Conservation (phyloP, 2,329 filamentous ascomycete genomes). For the Aspergillus luchuensis region DNA sequence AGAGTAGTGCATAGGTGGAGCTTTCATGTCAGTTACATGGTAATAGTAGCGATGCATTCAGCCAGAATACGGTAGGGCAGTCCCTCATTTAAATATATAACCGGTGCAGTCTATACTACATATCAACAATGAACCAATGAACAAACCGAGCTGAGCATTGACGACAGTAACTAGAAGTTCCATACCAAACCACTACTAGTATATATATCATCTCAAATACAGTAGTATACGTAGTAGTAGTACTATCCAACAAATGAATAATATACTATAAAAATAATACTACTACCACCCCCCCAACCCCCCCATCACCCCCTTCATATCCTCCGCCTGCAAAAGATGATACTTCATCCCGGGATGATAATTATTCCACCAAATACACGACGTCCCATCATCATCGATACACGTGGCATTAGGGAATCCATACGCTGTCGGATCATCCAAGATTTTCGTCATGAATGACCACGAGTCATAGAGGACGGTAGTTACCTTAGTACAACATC, state of each 20-base stretch:
- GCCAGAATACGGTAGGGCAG: neutral
- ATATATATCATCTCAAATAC: neutral
- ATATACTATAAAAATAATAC: too few relatives aligned
- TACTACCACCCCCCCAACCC: conserved; percentile 30
- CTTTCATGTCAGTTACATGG: neutral
- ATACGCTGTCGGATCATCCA: conserved; percentile 30
- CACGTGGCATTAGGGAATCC: conserved; percentile 33
- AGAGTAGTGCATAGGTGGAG: neutral
- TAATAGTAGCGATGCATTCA: neutral
- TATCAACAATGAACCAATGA: neutral
- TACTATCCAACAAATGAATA: too few relatives aligned
- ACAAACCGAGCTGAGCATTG: neutral
- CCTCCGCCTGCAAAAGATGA: conserved; percentile 31
- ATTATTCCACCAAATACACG: conserved; percentile 38
- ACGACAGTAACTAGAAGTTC: too few relatives aligned
- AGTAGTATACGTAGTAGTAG: neutral
- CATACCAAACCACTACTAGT: neutral
- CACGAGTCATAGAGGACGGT: conserved; percentile 33
- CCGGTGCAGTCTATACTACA: neutral
- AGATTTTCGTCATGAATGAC: conserved; percentile 33
- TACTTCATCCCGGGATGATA: conserved; percentile 36
- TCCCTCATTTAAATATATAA: neutral
- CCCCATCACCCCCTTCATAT: conserved; percentile 31
- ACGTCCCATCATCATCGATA: conserved; percentile 30
- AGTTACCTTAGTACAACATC: conserved; percentile 13